Conservation (phyloP, 371 early-diverging fungal genomes). For the Haplosporangium sp. region DNA sequence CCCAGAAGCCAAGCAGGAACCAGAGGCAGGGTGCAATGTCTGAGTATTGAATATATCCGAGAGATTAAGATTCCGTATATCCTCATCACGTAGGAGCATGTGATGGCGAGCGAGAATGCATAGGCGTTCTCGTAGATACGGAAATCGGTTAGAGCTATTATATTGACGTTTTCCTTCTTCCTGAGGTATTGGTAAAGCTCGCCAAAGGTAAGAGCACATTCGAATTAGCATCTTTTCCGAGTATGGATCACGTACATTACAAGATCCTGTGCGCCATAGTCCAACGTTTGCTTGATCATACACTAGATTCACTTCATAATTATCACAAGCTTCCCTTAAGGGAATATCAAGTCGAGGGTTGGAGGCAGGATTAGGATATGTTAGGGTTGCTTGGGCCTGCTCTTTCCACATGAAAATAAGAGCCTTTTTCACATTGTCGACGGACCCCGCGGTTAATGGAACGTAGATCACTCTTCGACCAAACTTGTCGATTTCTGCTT, state of each 20-base stretch:
- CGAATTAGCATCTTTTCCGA: background rate
- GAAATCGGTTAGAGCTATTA: background rate
- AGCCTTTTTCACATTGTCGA: background rate
- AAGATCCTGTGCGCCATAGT: no score
- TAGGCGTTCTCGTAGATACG: background rate
- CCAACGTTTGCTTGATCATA: no score
- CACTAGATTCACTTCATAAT: no score
- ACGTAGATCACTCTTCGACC: background rate
- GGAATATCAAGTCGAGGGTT: background rate
- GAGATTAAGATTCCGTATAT: constrained; percentile 29
- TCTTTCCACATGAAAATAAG: background rate
- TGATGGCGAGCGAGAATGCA: constrained; percentile 22
- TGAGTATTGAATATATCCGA: constrained; percentile 9
- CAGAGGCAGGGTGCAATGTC: constrained; percentile 12
- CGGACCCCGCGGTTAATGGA: background rate
- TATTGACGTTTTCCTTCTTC: background rate
- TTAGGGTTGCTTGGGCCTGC: background rate
- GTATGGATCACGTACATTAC: background rate
- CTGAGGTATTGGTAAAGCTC: background rate
- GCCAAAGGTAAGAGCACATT: background rate
- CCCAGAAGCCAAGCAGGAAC: constrained; percentile 21
- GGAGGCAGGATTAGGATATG: background rate
- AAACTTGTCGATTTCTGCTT: background rate
- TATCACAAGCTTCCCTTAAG: background rate
- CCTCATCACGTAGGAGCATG: constrained; percentile 36